Evolutionary conservation across 2,329 filamentous ascomycete species (phyloP), one percentile per base, ranked within the genome.

Genomic region (Fusarium sp.): DNA sequence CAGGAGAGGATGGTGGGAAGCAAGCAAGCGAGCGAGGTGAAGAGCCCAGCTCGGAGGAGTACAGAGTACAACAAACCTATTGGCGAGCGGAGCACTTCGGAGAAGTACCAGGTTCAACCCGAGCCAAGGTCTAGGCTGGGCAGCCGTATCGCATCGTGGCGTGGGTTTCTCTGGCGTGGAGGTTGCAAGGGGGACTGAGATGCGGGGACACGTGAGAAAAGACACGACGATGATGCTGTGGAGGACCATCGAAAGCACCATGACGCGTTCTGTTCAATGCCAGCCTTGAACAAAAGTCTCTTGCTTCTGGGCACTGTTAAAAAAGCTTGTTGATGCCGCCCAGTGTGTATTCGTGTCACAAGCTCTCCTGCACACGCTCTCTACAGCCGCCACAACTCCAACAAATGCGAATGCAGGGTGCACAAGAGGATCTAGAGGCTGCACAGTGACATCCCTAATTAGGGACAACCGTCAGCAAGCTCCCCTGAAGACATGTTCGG

Each of bases 161-260:
- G 73, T 67, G 70, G 68, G 47, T 68, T 42, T 60, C 55, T 62
- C 68, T 53, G 70, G 61, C 68, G 75, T 67, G 75, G 74, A 76
- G 75, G 72, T 71, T 69, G 72, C 66, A 75, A 69, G 56, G 62
- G 62, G 74, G 60, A 62, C 55, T 68, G 60, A 75, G 75, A 74
- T 77, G 75, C 75, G 75, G 75, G 75, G 75, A 77, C 75, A 77
- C 68, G 74, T 76, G 75, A 77, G 74, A 58, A 63, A 68, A 68
- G 59, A 65, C 47, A 62, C 59, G 53, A 62, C 56, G 61, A 72
- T 74, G 75, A 77, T 77, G 74, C 75, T 74, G 52, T 70, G 62
- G 63, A 68, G 36, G 53, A 57, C 47, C 56, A 53, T 59, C 58
- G 61, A 65, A 63, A 73, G 47, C 62, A 73, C 62, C 65, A 77